Evolutionary conservation across 306 rosid genomes (phyloP).

Genomic region (Dicorynia guianensis): DNA sequence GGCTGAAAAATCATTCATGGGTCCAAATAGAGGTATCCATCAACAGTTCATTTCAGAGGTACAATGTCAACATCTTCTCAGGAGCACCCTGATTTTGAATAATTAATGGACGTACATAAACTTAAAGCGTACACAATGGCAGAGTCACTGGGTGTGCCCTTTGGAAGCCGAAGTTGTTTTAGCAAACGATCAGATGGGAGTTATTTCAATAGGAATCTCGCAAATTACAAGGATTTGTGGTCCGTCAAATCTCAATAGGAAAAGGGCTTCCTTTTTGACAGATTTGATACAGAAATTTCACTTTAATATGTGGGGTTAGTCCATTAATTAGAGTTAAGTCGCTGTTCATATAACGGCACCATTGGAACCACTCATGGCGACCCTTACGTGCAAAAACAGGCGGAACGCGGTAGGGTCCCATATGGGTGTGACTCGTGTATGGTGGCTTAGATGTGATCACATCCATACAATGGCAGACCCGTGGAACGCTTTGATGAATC

Average conservation of each 20-base stretch:
- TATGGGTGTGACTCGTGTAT: slow-evolving; percentile 25
- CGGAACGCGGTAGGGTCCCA: slow-evolving; percentile 37
- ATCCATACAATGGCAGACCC: slow-evolving; percentile 48
- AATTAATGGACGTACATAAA: slow-evolving; percentile 16
- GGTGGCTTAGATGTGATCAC: slow-evolving; percentile 43
- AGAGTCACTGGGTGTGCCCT: no score
- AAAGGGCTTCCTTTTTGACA: slow-evolving; percentile 3
- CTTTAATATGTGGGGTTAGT: slow-evolving; percentile 43
- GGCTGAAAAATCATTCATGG: slow-evolving; percentile 18
- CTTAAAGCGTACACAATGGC: no score
- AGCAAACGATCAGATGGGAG: not conserved
- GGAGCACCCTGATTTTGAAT: not conserved
- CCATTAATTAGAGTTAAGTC: slow-evolving; percentile 43
- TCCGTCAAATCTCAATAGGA: slow-evolving; percentile 28
- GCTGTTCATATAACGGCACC: slow-evolving; percentile 33
- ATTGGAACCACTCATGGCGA: slow-evolving; percentile 34
- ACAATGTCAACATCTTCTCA: slow-evolving; percentile 45
- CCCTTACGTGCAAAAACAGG: slow-evolving; percentile 38
- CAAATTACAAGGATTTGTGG: slow-evolving; percentile 23
- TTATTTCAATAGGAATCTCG: slow-evolving; percentile 10
- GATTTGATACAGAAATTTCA: slow-evolving; percentile 25
- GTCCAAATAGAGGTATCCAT: slow-evolving; percentile 42
- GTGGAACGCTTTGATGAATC: not conserved
- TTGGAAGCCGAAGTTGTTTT: no score
- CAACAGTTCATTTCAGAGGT: slow-evolving; percentile 58